Evolutionary conservation across 129 eudicot species (phyloP), one percentile per base, ranked within the genome.

Genomic region (Kitagawia praeruptora): DNA sequence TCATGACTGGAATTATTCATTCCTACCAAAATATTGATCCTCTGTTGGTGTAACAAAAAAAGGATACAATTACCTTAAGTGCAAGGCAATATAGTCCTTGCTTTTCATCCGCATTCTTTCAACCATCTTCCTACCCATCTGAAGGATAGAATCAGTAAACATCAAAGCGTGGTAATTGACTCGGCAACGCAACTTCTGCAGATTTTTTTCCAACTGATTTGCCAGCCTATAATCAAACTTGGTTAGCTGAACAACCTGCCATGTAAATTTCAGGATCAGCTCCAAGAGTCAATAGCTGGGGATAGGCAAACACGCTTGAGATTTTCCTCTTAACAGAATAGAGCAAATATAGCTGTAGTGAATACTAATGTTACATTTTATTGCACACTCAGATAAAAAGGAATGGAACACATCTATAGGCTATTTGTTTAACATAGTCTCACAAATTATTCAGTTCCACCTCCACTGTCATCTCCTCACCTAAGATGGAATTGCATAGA

Each of bases 181-280:
- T 84, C 97, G 83, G 28, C 97, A 91, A 80, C 97, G 88, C 82
- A 91, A 81, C 81, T 91, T 91, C 76, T 91, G 97, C 40, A 91
- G 81, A 81, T 87, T 87, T 6, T 78, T 56, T 58, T 89, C 90
- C 76, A 91, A 85, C 44, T 88, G 74, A 83, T 91, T 87, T 34
- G 97, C 81, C 23, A 91, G 86, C 81, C 97, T 86, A 86, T 86
- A 91, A 80, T 91, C 97, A 49, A 87, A 91, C 85, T 91, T 91
- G 0, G 90, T 89, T 71, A 91, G 92, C 85, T 86, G 82, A 72
- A 91, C 90, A 28, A 86, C 97, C 94, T 91, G 86, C 87, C 75
- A 67, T 83, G 42, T 23, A 44, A 69, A 44, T 34, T 61, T 10
- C 6, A 53, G 23, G 23, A 69, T 23, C 70, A 71, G 51, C 58